Percentiles rank a stretch among this genome's conserved stretches.
phyloP scores from a whole-genome alignment of 1,284 basidiomycete genomes.

The Boletellus sp. region DNA sequence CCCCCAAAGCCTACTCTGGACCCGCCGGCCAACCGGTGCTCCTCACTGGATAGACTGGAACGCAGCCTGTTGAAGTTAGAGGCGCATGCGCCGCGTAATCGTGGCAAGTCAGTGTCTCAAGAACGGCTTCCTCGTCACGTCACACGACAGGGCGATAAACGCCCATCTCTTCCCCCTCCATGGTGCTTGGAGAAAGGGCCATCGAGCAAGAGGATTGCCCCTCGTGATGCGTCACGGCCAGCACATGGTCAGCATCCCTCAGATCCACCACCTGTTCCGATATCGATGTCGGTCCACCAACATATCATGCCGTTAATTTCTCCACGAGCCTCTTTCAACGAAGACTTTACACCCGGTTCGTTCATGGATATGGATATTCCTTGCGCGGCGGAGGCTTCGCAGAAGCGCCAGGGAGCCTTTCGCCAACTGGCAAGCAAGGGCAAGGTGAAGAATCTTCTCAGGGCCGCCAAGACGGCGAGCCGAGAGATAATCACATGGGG shows the following conservation, averaged over 20 bases:
- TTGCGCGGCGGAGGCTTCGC: slow-evolving; percentile 1
- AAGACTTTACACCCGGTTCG: slow-evolving; percentile 18
- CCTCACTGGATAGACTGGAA: slow-evolving; percentile 33
- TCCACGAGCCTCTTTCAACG: neutral
- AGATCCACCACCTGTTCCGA: slow-evolving; percentile 5
- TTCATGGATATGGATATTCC: slow-evolving; percentile 36
- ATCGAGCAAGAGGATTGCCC: slow-evolving; percentile 5
- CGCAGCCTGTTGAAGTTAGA: slow-evolving; percentile 28
- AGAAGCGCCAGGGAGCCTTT: slow-evolving; percentile 14
- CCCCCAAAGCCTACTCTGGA: slow-evolving; percentile 19
- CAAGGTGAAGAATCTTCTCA: slow-evolving; percentile 20
- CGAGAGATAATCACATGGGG: slow-evolving; percentile 31
- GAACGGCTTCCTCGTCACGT: slow-evolving; percentile 3
- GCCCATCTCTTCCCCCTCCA: slow-evolving; percentile 23
- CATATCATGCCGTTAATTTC: neutral
- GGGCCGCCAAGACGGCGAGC: slow-evolving; percentile 26
- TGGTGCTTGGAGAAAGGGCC: slow-evolving; percentile 15
- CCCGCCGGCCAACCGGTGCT: slow-evolving; percentile 15
- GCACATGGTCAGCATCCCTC: slow-evolving; percentile 5
- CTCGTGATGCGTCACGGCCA: neutral
- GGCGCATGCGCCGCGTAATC: slow-evolving; percentile 25
- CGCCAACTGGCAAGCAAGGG: slow-evolving; percentile 10
- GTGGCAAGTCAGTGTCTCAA: slow-evolving; percentile 28
- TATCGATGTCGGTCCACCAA: neutral
- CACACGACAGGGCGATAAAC: slow-evolving; percentile 7